Percentiles rank a stretch among this genome's conserved stretches.
Evolutionary conservation across 495 filamentous ascomycete species (phyloP).

Genomic region (Penicillium verhagenii): DNA sequence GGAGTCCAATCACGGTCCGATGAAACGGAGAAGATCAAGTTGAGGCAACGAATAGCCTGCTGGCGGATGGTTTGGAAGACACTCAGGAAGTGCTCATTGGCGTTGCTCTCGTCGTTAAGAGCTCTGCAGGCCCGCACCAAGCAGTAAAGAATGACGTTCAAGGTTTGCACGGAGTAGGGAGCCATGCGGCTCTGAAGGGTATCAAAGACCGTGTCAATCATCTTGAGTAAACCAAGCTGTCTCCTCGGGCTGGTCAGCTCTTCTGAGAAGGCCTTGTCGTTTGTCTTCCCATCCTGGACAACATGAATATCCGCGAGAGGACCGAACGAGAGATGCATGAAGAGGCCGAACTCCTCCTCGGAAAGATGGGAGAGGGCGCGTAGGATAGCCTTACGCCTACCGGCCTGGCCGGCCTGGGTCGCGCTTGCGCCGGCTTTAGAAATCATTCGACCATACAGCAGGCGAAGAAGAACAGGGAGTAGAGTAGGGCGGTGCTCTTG

Average conservation of each 20-base stretch:
- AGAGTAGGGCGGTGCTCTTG: conserved; percentile 66
- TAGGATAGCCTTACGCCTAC: conserved; percentile 66
- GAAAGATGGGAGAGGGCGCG: conserved; percentile 58
- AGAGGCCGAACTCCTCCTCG: conserved; percentile 67
- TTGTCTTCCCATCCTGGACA: conserved; percentile 49
- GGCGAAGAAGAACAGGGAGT: conserved; percentile 80
- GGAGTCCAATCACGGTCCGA: conserved; percentile 64
- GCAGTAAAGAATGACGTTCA: conserved; percentile 77
- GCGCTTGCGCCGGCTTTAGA: conserved; percentile 66
- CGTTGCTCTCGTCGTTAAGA: conserved; percentile 39
- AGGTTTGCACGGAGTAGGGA: conserved; percentile 59
- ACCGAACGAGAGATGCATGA: conserved; percentile 80
- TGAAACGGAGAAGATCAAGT: conserved; percentile 69
- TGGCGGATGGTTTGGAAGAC: conserved; percentile 70
- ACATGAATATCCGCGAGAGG: conserved; percentile 58
- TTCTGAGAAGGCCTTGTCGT: conserved; percentile 48
- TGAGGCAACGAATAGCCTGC: conserved; percentile 73
- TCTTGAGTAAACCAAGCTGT: conserved; percentile 84
- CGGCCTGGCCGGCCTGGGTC: conserved; percentile 54
- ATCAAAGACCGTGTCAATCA: conserved; percentile 84
- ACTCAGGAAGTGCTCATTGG: conserved; percentile 48
- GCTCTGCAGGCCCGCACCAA: conserved; percentile 67
- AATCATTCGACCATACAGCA: conserved; percentile 87
- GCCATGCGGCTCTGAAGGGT: conserved; percentile 69
- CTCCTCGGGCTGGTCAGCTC: conserved; percentile 65